Conservation (phyloP, 1,284 basidiomycete species). For the Vanrija sp. region DNA sequence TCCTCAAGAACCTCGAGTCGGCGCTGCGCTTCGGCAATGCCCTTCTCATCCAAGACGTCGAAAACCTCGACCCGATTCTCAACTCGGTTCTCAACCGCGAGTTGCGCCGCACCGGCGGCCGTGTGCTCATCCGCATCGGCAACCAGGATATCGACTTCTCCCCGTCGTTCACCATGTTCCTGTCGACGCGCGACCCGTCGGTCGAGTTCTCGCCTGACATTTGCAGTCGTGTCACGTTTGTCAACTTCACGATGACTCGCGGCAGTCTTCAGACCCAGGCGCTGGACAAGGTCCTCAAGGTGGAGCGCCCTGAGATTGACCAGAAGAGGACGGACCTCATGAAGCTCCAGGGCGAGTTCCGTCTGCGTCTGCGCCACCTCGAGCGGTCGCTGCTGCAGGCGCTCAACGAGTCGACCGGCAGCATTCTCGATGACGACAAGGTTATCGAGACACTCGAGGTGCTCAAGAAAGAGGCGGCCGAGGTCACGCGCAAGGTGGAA, state of each 20-base stretch:
- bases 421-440: conserved; percentile 98
- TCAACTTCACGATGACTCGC: conserved; percentile 99
- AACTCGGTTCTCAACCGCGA: conserved; percentile 98
- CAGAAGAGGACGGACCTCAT: conserved; percentile 95
- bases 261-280: conserved; percentile 98
- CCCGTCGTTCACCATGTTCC: conserved; percentile 98
- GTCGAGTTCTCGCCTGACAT: conserved; percentile 98
- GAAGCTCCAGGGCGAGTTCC: conserved; percentile 98
- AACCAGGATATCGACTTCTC: conserved; percentile 99
- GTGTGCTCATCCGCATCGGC: conserved; percentile 95
- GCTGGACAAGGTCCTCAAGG: conserved; percentile 92
- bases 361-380: conserved; percentile 82
- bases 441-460: conserved; percentile 97
- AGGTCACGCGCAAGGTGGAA: conserved; percentile 94
- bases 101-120: conserved; percentile 89
- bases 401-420: conserved; percentile 92
- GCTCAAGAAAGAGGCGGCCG: conserved; percentile 93
- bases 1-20: conserved; percentile 96
- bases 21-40: conserved; percentile 99
- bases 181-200: conserved; percentile 94
- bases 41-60: conserved; percentile 94
- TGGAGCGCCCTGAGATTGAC: conserved; percentile 95
- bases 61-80: conserved; percentile 94
- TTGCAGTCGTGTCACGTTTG: conserved; percentile 97
- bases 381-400: conserved; percentile 92